phyloP scores from a whole-genome alignment of 164 flowering plant species.

The Malania oleifera region DNA sequence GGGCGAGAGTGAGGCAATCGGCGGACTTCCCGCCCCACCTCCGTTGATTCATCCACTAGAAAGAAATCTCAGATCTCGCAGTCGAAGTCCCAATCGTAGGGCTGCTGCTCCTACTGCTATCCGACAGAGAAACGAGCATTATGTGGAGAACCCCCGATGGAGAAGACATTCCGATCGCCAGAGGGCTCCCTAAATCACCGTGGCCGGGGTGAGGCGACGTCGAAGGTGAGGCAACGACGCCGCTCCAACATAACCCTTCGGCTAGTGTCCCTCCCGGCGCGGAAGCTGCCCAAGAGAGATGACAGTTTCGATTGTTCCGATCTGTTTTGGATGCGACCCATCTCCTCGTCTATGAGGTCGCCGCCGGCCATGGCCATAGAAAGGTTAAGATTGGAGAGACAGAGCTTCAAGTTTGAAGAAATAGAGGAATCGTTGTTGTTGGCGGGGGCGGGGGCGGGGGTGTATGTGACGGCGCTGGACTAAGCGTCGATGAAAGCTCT shows the following conservation, averaged over 20 bases:
- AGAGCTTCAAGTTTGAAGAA: constrained; percentile 22
- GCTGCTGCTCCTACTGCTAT: constrained; percentile 58
- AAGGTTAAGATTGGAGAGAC: constrained; percentile 42
- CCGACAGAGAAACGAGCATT: constrained; percentile 46
- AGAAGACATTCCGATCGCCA: constrained; percentile 29
- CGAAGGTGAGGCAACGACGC: constrained; percentile 5
- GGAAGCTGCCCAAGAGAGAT: constrained; percentile 35
- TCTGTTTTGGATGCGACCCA: constrained; percentile 23
- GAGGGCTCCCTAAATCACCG: constrained; percentile 14
- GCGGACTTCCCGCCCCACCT: too few relatives aligned
- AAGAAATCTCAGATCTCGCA: constrained; percentile 28
- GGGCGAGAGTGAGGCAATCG: too few relatives aligned
- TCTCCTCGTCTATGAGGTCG: constrained; percentile 20
- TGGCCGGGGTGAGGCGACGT: constrained; percentile 21
- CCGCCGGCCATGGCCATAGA: constrained; percentile 33
- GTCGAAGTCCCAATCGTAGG: constrained; percentile 30
- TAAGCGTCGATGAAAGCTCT: constrained; percentile 64
- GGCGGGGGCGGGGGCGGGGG: neutral
- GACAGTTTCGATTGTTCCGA: neutral
- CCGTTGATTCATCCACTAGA: constrained; percentile 40
- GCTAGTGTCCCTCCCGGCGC: constrained; percentile 79
- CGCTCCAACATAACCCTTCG: constrained; percentile 59
- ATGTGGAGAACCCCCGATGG: constrained; percentile 56
- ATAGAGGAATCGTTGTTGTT: constrained; percentile 10
- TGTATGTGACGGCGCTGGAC: constrained; percentile 30